phyloP scores from a whole-genome alignment of 495 filamentous ascomycete genomes.

The Aspergillus sparsus region DNA sequence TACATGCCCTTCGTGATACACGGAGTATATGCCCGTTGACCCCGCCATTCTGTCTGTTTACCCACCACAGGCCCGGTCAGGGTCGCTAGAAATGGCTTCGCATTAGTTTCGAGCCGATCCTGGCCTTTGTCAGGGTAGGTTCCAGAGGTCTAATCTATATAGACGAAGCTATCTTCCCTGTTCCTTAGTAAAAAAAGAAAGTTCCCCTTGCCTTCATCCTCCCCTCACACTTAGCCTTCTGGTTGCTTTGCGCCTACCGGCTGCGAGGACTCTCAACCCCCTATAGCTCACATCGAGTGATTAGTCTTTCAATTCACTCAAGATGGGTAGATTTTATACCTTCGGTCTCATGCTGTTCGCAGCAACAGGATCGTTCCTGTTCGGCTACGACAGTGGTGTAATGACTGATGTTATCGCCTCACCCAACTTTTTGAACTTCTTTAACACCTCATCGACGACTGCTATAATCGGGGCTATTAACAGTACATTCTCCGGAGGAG shows the following conservation, averaged over 20 bases:
- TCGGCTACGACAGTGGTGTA: slow-evolving; percentile 58
- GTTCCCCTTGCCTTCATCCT: background rate
- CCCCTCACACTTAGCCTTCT: background rate
- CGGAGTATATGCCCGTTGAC: background rate
- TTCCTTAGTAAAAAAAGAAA: background rate
- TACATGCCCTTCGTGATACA: slow-evolving; percentile 7
- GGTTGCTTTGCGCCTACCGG: background rate
- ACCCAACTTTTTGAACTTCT: slow-evolving; percentile 48
- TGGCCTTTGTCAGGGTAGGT: slow-evolving; percentile 4
- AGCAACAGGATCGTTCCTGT: slow-evolving; percentile 52
- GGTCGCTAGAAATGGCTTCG: slow-evolving; percentile 5
- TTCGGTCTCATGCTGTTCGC: slow-evolving; percentile 47
- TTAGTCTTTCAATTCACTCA: slow-evolving; percentile 9
- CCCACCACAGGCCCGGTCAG: slow-evolving; percentile 6
- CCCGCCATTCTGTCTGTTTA: slow-evolving; percentile 17
- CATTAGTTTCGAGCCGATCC: slow-evolving; percentile 5
- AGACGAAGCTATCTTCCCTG: slow-evolving; percentile 15
- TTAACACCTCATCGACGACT: slow-evolving; percentile 50
- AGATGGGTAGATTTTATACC: slow-evolving; percentile 48
- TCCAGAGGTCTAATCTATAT: slow-evolving; percentile 16
- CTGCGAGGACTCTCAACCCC: background rate
- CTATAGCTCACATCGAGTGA: background rate
- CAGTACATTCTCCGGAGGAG: slow-evolving; percentile 57
- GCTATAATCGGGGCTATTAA: slow-evolving; percentile 58
- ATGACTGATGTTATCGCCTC: slow-evolving; percentile 58